These are phyloP conservation scores for Athelia psychrophila DNA, from an alignment of 1,284 basidiomycete species.

Conservation along the genomic window DNA sequence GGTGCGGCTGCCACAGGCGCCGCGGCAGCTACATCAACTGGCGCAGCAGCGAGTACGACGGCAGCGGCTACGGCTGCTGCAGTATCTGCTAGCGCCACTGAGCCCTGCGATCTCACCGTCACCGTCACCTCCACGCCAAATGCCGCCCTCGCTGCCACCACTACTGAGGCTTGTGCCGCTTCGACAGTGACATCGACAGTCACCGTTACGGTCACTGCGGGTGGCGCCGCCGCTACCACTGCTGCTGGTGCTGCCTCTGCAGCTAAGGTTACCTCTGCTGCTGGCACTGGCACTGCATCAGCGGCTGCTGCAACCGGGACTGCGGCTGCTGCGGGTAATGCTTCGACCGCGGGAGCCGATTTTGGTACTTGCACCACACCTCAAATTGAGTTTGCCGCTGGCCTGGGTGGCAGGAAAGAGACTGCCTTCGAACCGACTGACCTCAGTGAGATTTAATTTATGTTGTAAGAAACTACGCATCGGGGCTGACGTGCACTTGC, in stretches of 20 bases:
- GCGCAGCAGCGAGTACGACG: constrained; percentile 1
- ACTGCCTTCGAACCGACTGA: constrained; percentile 53
- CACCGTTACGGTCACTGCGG: constrained; percentile 9
- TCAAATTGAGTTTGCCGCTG: constrained; percentile 48
- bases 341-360: constrained; percentile 28
- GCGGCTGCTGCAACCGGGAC: too few relatives aligned
- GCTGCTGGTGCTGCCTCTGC: neutral
- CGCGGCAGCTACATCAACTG: constrained; percentile 12
- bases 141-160: neutral
- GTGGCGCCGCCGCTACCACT: constrained; percentile 2
- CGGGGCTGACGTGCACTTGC: neutral
- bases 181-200: constrained; percentile 12
- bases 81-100: constrained; percentile 10
- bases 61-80: constrained; percentile 11
- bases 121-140: neutral
- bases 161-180: neutral
- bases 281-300: constrained; percentile 11
- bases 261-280: neutral
- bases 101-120: neutral
- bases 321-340: too few relatives aligned
- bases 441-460: constrained; percentile 24
- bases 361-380: constrained; percentile 49
- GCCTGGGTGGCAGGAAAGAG: constrained; percentile 50
- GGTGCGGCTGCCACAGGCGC: constrained; percentile 4
- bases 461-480: constrained; percentile 3